Percentiles rank a stretch among this genome's conserved stretches.
Evolutionary conservation across 164 flowering plant genomes (phyloP).

Genomic region (Annona squamosa): DNA sequence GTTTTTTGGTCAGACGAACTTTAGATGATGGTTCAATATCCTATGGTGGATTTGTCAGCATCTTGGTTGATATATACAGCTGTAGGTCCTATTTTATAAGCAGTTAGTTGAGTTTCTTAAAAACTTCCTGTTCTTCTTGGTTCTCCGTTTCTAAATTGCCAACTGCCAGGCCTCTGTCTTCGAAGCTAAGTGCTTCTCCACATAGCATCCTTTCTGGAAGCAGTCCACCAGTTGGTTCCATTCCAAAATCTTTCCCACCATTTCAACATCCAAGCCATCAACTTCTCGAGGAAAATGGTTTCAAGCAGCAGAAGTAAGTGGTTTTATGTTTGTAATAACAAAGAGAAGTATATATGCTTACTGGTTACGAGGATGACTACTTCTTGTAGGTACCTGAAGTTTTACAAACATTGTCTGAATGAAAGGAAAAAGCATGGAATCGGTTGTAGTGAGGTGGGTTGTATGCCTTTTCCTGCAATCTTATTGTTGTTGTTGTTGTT

Average conservation of each 20-base stretch:
- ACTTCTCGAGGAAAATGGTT: slow-evolving; percentile 90
- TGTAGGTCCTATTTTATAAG: not conserved
- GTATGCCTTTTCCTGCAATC: not conserved
- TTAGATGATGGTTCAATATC: too few species aligned
- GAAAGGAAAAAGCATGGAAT: slow-evolving; percentile 83
- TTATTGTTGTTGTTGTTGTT: not conserved
- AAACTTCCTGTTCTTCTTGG: not conserved
- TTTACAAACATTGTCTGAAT: slow-evolving; percentile 68
- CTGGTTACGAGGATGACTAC: slow-evolving; percentile 2
- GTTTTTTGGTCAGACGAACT: too few species aligned
- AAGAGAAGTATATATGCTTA: not conserved
- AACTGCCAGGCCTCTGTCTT: slow-evolving; percentile 49
- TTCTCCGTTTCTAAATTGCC: not conserved
- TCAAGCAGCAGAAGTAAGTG: slow-evolving; percentile 84
- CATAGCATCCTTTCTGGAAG: slow-evolving; percentile 56
- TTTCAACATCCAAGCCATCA: slow-evolving; percentile 99
- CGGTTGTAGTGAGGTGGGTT: slow-evolving; percentile 91
- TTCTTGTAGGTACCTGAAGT: slow-evolving; percentile 73
- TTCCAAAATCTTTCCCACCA: slow-evolving; percentile 84
- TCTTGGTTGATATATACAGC: too few species aligned
- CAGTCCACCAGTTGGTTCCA: slow-evolving; percentile 92
- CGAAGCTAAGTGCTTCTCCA: slow-evolving; percentile 73
- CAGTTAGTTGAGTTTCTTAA: not conserved
- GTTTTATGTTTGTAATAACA: not conserved
- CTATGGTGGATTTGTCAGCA: too few species aligned